phyloP scores from a whole-genome alignment of 1,284 basidiomycete species.

The Irpex rosettiformis region DNA sequence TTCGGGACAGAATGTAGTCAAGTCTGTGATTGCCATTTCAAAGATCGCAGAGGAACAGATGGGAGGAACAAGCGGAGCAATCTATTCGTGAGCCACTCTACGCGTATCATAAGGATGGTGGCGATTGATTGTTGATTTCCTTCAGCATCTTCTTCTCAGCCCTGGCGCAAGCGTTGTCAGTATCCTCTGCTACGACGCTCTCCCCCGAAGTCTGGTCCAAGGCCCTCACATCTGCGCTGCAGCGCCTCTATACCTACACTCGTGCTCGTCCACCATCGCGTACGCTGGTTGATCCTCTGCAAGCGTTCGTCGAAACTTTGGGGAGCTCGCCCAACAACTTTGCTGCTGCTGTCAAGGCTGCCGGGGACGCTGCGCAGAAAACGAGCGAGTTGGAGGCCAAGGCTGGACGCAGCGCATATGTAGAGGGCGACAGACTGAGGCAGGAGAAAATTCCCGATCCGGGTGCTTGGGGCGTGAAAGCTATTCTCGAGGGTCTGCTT shows the following conservation, averaged over 20 bases:
- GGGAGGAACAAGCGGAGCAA: constrained; percentile 90
- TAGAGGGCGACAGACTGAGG: constrained; percentile 70
- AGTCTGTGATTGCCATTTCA: constrained; percentile 65
- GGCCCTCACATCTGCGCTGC: constrained; percentile 61
- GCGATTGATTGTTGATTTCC: not conserved
- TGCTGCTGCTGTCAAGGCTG: constrained; percentile 56
- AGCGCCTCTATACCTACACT: constrained; percentile 83
- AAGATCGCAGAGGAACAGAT: constrained; percentile 80
- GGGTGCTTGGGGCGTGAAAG: constrained; percentile 86
- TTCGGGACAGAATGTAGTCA: constrained; percentile 58
- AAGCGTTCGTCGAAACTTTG: constrained; percentile 70
- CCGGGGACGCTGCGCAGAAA: constrained; percentile 65
- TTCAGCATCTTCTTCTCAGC: constrained; percentile 85
- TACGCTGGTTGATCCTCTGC: constrained; percentile 88
- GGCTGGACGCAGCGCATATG: constrained; percentile 88
- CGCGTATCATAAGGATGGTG: not conserved
- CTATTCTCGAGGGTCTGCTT: constrained; percentile 61
- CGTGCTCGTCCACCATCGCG: constrained; percentile 86
- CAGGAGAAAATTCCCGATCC: constrained; percentile 79
- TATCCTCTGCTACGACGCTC: constrained; percentile 30
- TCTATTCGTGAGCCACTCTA: constrained; percentile 69
- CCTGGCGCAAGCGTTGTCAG: constrained; percentile 63
- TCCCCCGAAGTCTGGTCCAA: constrained; percentile 60
- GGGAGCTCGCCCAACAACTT: constrained; percentile 36
- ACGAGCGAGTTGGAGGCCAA: constrained; percentile 80